phyloP scores from a whole-genome alignment of 768 basidiomycete species.

The Lactifluus rugatus region DNA sequence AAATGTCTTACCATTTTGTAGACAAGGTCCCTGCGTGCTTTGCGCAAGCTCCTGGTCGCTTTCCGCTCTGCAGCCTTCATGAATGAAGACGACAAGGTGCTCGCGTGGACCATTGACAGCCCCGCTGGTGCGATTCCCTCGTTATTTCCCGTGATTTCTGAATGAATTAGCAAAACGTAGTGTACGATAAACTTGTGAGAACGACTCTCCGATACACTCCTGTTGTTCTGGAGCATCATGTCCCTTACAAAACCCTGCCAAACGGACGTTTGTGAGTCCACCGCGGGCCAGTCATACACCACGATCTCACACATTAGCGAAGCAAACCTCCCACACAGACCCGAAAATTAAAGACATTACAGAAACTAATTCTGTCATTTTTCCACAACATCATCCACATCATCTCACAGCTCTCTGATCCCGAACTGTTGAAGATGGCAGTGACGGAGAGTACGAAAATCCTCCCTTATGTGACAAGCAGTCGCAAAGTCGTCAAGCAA shows the following conservation, averaged over 20 bases:
- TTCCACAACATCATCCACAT: conserved; percentile 81
- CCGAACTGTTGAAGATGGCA: conserved; percentile 55
- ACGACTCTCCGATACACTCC: conserved; percentile 88
- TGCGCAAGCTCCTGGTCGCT: conserved; percentile 77
- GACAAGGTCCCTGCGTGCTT: conserved; percentile 77
- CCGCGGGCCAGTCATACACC: not conserved
- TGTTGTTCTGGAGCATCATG: conserved; percentile 75
- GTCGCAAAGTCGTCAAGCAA: conserved; percentile 72
- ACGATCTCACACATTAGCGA: conserved; percentile 9
- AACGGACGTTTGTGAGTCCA: conserved; percentile 77
- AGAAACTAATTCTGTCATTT: conserved; percentile 81
- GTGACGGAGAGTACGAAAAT: conserved; percentile 81
- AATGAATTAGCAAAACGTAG: conserved; percentile 31
- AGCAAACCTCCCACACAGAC: conserved; percentile 84
- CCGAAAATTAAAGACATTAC: conserved; percentile 70
- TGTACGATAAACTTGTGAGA: conserved; percentile 88
- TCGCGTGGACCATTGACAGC: conserved; percentile 83
- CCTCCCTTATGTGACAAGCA: conserved; percentile 78
- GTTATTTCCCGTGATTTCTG: not conserved
- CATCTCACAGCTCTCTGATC: conserved; percentile 63
- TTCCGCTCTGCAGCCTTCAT: conserved; percentile 87
- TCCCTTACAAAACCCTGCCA: conserved; percentile 73
- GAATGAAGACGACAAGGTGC: conserved; percentile 72
- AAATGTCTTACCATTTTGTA: conserved; percentile 26
- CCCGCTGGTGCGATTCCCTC: conserved; percentile 45